Base-by-base conservation (phyloP, 2,329 filamentous ascomycete species). In the Fusarium longipes region DNA sequence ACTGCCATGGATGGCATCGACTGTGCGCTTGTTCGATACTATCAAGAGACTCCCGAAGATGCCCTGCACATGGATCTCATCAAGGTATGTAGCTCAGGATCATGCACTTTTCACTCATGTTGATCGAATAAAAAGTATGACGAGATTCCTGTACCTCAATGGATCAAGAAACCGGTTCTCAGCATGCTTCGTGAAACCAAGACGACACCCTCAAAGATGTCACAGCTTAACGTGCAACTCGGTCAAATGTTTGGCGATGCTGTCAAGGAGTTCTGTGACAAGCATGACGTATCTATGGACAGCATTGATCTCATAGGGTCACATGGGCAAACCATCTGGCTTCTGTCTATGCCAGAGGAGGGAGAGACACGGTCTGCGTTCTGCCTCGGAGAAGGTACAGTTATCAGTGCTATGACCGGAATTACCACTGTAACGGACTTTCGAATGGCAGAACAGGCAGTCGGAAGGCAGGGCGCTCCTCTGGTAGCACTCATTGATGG, bases 361-460 rank as follows among this genome's bases (percentile, higher is more conserved):
- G 81, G 79, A 14, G 79, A 84, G 57, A 81, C 78, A 27, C 79
- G 79, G 38, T 82, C 81, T 45, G 82, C 83, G 18, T 75, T 86
- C 48, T 85, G 82, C 3, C 85, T 87, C 82, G 84, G 82, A 11
- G 87, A 88, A 70, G 85, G 85, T 17, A 79, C 81, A 6, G 80
- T 87, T 63, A 79, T 89, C 14, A 83, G 84, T 38, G 77, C 82
- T 1, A 80, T 83, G 22, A 87, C 84, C 0, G 84, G 84, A 4
- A 81, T 87, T 67, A 89, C 84, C 5, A 82, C 84, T 3, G 83
- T 88, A 39, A 87, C 85, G 6, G 86, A 88, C 67, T 87, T 88
- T 70, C 78, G 85, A 8, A 77, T 87, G 49, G 80, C 79, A n/a
- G 85, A 88, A 65, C 83, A 86, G 75, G 83, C 84, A 6, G 82